Evolutionary conservation across 1,139 yeast genomes (phyloP), one percentile per base, ranked within the genome.

Genomic region (Debaryomyces sp.): DNA sequence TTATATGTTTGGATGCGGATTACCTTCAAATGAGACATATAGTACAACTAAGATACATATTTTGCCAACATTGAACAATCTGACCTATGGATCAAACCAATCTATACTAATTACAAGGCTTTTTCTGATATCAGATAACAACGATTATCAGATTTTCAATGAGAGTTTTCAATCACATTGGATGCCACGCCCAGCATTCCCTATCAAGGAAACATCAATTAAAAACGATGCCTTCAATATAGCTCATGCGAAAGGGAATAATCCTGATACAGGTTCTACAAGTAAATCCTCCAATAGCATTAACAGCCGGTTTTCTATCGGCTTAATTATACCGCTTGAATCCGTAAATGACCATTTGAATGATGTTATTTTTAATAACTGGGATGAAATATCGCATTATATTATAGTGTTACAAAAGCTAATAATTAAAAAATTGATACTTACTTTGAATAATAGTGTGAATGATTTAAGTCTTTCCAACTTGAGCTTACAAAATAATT

Each of bases 1-100:
- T 50, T 78, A 73, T 54, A 78, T 80, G 80, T 81, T 80, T 61
- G 86, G 86, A 5, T 77, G 81, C 50, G 85, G 85, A 0, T 61
- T 81, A 32, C 82, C 84, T 12, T 66, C 78, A 5, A 78, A 71
- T 52, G 84, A 81, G 51, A 62, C 69, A n/a, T 69, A 68, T 32
- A 60, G 71, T 23, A 62, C 74, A 15, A 77, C 81, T 2, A 81
- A 81, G 52, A 57, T 81, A 7, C 85, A 81, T 59, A 57, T 69
- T 27, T 60, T 81, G 17, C 84, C 84, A 0, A 62, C 73, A 2
- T 56, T 78, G 17, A 67, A 74, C 44, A 64, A 60, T 45, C 62
- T 60, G 53, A 54, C 64, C 4, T 61, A 58, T 44, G 73, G 69
- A 4, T 50, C 67, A 5, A 62, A 64, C 40, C 61, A 63, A 23